Conservation (phyloP, 2,329 filamentous ascomycete genomes). For the Penicillium sp. region DNA sequence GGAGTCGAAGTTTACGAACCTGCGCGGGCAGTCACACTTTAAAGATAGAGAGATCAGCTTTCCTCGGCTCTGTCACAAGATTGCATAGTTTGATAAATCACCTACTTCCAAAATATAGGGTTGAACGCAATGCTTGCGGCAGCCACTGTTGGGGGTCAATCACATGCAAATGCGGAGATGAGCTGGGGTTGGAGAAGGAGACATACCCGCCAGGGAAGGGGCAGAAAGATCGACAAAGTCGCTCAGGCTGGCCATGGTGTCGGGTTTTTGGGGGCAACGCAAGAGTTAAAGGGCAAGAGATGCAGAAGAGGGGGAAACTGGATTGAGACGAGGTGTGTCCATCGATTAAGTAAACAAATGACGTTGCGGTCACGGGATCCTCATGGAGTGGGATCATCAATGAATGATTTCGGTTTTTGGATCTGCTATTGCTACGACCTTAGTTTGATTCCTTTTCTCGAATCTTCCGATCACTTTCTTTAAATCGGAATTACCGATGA, state of each 20-base stretch:
- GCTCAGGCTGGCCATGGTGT: conserved; percentile 32
- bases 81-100: too few relatives aligned
- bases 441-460: too few relatives aligned
- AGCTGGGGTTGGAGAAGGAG: conserved; percentile 5
- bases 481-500: too few relatives aligned
- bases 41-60: conserved; percentile 4
- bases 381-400: conserved; percentile 2
- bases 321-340: conserved; percentile 4
- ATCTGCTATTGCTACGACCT: too few relatives aligned
- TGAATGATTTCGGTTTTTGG: too few relatives aligned
- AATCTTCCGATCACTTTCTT: too few relatives aligned
- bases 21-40: conserved; percentile 74
- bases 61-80: too few relatives aligned
- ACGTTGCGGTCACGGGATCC: conserved; percentile 23
- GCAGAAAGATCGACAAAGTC: conserved; percentile 58
- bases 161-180: conserved; percentile 26
- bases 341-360: conserved; percentile 26
- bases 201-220: conserved; percentile 60
- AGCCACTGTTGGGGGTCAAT: conserved; percentile 57
- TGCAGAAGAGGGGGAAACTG: conserved; percentile 5
- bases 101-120: conserved; percentile 99
- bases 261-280: background rate
- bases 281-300: conserved; percentile 3
- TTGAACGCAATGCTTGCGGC: conserved; percentile 84
- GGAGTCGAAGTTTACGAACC: conserved; percentile 46